Conservation (phyloP, 2,329 filamentous ascomycete species). For the Epichloe amarillans region DNA sequence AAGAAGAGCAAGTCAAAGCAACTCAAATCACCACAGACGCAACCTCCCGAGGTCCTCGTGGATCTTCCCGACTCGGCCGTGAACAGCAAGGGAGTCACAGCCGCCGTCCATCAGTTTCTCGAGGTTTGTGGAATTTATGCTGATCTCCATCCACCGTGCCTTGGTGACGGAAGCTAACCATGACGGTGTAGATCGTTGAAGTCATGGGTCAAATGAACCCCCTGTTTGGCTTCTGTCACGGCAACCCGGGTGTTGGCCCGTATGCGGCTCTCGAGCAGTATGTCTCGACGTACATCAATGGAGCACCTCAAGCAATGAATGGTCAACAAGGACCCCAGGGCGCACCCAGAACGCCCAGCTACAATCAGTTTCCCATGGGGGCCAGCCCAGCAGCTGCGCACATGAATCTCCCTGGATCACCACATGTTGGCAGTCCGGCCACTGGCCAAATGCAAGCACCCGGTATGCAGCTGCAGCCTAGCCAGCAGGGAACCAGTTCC, state of each 20-base stretch:
- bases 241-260: constrained; percentile 39
- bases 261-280: constrained; percentile 49
- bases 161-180: constrained; percentile 9
- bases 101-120: constrained; percentile 49
- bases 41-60: constrained; percentile 43
- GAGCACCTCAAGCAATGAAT: constrained; percentile 27
- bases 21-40: constrained; percentile 44
- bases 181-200: constrained; percentile 39
- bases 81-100: constrained; percentile 46
- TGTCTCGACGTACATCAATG: constrained; percentile 33
- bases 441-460: constrained; percentile 50
- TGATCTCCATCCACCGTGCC: constrained; percentile 1
- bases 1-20: constrained; percentile 49
- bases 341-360: constrained; percentile 37
- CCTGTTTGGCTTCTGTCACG: constrained; percentile 44
- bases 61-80: constrained; percentile 46
- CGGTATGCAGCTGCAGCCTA: constrained; percentile 53
- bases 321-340: constrained; percentile 35
- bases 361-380: constrained; percentile 44
- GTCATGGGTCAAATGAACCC: constrained; percentile 55
- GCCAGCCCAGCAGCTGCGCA: constrained; percentile 47
- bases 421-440: constrained; percentile 47
- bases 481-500: constrained; percentile 54
- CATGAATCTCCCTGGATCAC: constrained; percentile 48
- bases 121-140: constrained; percentile 31